Evolutionary conservation across 768 basidiomycete genomes (phyloP), one percentile per base, ranked within the genome.

Genomic region (Crepidotus variabilis): DNA sequence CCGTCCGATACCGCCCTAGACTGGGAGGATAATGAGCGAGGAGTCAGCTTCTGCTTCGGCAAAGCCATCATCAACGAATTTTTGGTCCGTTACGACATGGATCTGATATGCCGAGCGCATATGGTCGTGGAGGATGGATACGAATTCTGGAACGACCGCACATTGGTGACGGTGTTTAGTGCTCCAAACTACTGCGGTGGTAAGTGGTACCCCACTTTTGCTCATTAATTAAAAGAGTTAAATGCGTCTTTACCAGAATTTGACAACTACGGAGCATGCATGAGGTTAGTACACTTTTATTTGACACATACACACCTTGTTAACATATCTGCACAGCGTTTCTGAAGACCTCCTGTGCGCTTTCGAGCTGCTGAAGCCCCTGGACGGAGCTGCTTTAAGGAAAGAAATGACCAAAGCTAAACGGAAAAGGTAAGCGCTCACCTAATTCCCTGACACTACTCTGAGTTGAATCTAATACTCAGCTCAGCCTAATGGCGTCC

Each of bases 51-150:
- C 77, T 98, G 97, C 75, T 99, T 98, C 66, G 97, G 97, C 50
- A 98, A 98, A 77, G 86, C 86, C 11, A 90, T 98, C 63, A 98
- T 98, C 68, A 96, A 96, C 65, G 91, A 95, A 61, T 98, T 98
- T 78, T 76, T 98, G 55, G 86, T 88, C 61, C 86, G 90, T 60
- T 94, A 95, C 68, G 96, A 99, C 72, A 98, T 99, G 90, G 96
- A 99, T 73, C 80, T 99, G 60, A 98, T 99, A 74, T 98, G 97
- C 77, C 88, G 97, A 50, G 97, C 97, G 50, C 97, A 99, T 74
- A 98, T 98, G 97, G 97, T 99, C 47, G 97, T 99, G 60, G 97
- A 99, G 71, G 93, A 95, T 67, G 96, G 96, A 7, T 98, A 98
- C 68, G 97, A 99, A 76, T 99, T 99, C 69, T 99, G 97, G 92